Percentiles rank a stretch among this genome's conserved stretches.
Conservation (phyloP, 257 asterid species). For the Ilex asprella region DNA sequence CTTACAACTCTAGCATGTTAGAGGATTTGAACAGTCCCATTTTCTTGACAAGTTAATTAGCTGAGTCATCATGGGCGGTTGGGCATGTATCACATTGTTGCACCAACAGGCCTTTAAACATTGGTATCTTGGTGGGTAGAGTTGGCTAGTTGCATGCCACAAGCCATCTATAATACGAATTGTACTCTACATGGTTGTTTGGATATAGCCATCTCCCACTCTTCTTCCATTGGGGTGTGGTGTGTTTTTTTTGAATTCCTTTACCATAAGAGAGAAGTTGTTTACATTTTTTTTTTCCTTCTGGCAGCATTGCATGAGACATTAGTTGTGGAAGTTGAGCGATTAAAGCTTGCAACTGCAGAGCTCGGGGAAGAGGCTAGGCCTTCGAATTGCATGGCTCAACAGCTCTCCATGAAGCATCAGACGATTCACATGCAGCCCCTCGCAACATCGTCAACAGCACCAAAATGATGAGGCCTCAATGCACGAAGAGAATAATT, state of each 20-base stretch:
- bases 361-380: slow-evolving; percentile 51
- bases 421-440: slow-evolving; percentile 39
- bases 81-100: too few species aligned
- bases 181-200: too few species aligned
- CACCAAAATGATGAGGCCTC: slow-evolving; percentile 4
- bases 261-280: not conserved
- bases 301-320: slow-evolving; percentile 69
- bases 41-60: too few species aligned
- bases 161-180: too few species aligned
- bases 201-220: too few species aligned
- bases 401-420: slow-evolving; percentile 39
- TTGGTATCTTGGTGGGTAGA: too few species aligned
- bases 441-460: slow-evolving; percentile 28
- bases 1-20: too few species aligned
- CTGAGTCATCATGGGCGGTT: too few species aligned
- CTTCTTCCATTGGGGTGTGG: not conserved
- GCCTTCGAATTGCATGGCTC: slow-evolving; percentile 27
- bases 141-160: too few species aligned
- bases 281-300: not conserved
- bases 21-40: too few species aligned
- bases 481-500: too few species aligned
- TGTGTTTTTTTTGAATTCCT: not conserved
- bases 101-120: too few species aligned
- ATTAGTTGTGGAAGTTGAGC: slow-evolving; percentile 66
- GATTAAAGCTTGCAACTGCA: slow-evolving; percentile 43